phyloP scores from a whole-genome alignment of 345 rosid genomes.

The Microcos paniculata region DNA sequence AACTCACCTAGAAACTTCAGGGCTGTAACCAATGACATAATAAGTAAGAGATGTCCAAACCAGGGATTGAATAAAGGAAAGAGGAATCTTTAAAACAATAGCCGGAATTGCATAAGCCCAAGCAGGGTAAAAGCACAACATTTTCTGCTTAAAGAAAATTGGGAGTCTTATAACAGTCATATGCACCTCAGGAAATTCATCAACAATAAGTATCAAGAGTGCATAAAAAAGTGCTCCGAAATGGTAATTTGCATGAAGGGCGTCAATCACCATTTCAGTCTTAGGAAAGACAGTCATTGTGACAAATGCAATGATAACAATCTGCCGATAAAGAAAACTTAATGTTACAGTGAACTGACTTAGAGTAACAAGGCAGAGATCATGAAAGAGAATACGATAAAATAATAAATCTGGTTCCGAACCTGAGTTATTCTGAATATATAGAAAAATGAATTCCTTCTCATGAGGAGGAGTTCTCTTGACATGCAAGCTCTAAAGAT shows the following conservation, averaged over 20 bases:
- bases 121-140: slow-evolving; percentile 56
- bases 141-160: slow-evolving; percentile 61
- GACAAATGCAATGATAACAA: slow-evolving; percentile 42
- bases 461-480: slow-evolving; percentile 66
- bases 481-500: slow-evolving; percentile 54
- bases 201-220: slow-evolving; percentile 38
- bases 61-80: slow-evolving; percentile 49
- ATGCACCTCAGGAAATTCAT: slow-evolving; percentile 51
- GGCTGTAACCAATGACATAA: slow-evolving; percentile 75
- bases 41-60: slow-evolving; percentile 71
- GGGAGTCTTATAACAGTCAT: slow-evolving; percentile 52
- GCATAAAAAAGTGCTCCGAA: slow-evolving; percentile 53
- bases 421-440: slow-evolving; percentile 56
- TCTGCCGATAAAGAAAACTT: slow-evolving; percentile 30
- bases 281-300: slow-evolving; percentile 58
- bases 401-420: not conserved
- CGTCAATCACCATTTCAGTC: slow-evolving; percentile 44
- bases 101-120: slow-evolving; percentile 73
- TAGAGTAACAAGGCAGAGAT: not conserved
- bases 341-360: not conserved
- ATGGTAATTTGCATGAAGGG: slow-evolving; percentile 46
- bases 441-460: slow-evolving; percentile 58
- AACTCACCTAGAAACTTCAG: slow-evolving; percentile 62
- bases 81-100: slow-evolving; percentile 46
- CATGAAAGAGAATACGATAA: not conserved